Conservation (phyloP, 257 asterid genomes). For the Rubia yunnanensis region DNA sequence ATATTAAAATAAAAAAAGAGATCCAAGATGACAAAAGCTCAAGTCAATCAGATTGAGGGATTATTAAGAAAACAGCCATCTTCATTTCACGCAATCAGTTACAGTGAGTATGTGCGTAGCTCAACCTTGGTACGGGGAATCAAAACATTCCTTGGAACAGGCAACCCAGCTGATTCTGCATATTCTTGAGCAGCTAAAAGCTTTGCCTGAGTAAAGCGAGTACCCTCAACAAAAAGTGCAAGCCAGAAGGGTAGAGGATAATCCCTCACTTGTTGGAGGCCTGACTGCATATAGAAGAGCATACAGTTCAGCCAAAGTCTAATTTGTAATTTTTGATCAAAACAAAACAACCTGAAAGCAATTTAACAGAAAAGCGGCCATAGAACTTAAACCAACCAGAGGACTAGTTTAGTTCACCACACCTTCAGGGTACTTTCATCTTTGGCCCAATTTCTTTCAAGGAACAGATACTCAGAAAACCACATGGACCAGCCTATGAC, state of each 20-base stretch:
- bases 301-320: constrained; percentile 1
- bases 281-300: constrained; percentile 44
- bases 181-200: constrained; percentile 95
- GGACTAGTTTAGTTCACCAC: constrained; percentile 10
- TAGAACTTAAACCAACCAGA: background rate
- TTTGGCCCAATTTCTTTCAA: constrained; percentile 94
- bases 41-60: background rate
- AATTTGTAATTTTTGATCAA: background rate
- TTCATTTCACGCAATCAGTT: background rate
- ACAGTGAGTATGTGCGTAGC: background rate
- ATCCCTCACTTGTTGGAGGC: constrained; percentile 63
- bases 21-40: background rate
- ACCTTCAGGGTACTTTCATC: constrained; percentile 88
- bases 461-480: constrained; percentile 91
- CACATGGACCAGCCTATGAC: constrained; percentile 99
- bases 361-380: background rate
- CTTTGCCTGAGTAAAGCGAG: constrained; percentile 91
- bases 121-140: constrained; percentile 95
- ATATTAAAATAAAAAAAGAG: background rate
- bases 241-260: constrained; percentile 89
- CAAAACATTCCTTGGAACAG: constrained; percentile 81
- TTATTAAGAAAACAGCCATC: background rate
- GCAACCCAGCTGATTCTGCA: constrained; percentile 68
- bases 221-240: constrained; percentile 94
- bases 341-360: background rate